A percentile compares a stretch with the other conserved stretches of the same genome.
These are phyloP conservation scores for Monosporascus sp. DNA, from an alignment of 2,329 filamentous ascomycete species.

Conservation along the genomic window DNA sequence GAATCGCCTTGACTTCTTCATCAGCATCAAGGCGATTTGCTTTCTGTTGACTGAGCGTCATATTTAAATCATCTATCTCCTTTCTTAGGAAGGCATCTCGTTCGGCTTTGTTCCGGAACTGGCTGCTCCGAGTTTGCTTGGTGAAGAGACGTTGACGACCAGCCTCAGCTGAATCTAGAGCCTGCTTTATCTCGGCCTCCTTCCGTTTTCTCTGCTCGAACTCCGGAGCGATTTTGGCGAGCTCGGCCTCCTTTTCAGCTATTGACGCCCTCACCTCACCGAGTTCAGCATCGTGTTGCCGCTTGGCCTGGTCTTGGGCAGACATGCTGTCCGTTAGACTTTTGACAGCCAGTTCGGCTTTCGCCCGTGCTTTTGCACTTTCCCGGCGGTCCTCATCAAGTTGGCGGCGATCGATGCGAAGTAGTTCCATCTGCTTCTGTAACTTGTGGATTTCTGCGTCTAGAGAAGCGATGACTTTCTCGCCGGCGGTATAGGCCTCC, in stretches of 20 bases:
- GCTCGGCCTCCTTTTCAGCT: slow-evolving; percentile 66
- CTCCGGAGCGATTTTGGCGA: slow-evolving; percentile 68
- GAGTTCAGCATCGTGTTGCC: slow-evolving; percentile 66
- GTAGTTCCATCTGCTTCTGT: slow-evolving; percentile 75
- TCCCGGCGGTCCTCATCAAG: slow-evolving; percentile 87
- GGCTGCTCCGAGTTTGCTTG: slow-evolving; percentile 84
- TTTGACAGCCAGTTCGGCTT: slow-evolving; percentile 80
- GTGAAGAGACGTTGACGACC: slow-evolving; percentile 74
- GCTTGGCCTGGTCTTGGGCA: slow-evolving; percentile 66
- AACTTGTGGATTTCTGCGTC: slow-evolving; percentile 75
- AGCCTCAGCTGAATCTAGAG: slow-evolving; percentile 71
- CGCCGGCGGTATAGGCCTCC: slow-evolving; percentile 68
- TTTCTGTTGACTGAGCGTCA: slow-evolving; percentile 72
- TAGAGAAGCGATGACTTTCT: slow-evolving; percentile 71
- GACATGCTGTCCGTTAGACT: slow-evolving; percentile 77
- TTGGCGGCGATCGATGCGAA: slow-evolving; percentile 79
- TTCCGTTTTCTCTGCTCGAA: slow-evolving; percentile 69
- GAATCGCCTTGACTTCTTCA: slow-evolving; percentile 72
- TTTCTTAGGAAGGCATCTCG: slow-evolving; percentile 76
- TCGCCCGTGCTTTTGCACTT: slow-evolving; percentile 71
- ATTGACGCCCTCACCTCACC: slow-evolving; percentile 70
- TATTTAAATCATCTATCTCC: slow-evolving; percentile 75
- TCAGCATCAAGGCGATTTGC: slow-evolving; percentile 78
- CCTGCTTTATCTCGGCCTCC: slow-evolving; percentile 64
- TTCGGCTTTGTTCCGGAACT: slow-evolving; percentile 83